These are phyloP conservation scores for Diversispora epigaea DNA, from an alignment of 192 early-diverging fungal species.

Conservation along the genomic window DNA sequence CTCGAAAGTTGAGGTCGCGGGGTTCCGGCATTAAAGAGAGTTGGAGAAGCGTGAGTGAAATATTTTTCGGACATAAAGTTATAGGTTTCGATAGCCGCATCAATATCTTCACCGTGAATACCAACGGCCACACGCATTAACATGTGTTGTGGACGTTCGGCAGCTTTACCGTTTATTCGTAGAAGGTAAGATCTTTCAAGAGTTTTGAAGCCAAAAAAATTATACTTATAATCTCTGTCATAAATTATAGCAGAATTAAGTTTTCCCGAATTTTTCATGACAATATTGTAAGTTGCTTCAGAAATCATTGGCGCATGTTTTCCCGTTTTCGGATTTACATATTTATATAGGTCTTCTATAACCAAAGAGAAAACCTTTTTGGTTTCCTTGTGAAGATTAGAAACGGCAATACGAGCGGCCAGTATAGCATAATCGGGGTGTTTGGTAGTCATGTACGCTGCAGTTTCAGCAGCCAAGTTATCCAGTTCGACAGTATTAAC, in stretches of 20 bases:
- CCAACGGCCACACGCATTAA: constrained; percentile 98
- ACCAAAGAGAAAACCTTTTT: constrained; percentile 82
- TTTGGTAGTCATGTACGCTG: constrained; percentile 86
- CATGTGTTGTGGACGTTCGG: constrained; percentile 96
- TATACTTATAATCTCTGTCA: constrained; percentile 96
- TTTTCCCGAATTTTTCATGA: constrained; percentile 72
- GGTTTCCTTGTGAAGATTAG: constrained; percentile 92
- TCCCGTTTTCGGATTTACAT: constrained; percentile 86
- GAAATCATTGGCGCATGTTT: constrained; percentile 92
- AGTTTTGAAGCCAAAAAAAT: constrained; percentile 99
- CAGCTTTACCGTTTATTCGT: constrained; percentile 80
- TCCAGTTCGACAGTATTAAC: constrained; percentile 86
- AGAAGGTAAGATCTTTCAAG: constrained; percentile 95
- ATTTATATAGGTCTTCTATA: constrained; percentile 81
- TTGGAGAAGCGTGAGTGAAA: constrained; percentile 97
- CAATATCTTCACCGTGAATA: constrained; percentile 91
- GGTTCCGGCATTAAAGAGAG: constrained; percentile 98
- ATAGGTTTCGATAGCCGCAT: constrained; percentile 92
- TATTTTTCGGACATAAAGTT: constrained; percentile 87
- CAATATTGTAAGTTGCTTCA: constrained; percentile 64
- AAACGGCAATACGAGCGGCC: constrained; percentile 95
- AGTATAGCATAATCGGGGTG: constrained; percentile 98
- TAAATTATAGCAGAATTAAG: constrained; percentile 97
- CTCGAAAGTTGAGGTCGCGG: constrained; percentile 91
- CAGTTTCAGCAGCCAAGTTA: constrained; percentile 88